Evolutionary conservation across 495 filamentous ascomycete species (phyloP), one percentile per base, ranked within the genome.

Genomic region (Pseudevernia furfuracea): DNA sequence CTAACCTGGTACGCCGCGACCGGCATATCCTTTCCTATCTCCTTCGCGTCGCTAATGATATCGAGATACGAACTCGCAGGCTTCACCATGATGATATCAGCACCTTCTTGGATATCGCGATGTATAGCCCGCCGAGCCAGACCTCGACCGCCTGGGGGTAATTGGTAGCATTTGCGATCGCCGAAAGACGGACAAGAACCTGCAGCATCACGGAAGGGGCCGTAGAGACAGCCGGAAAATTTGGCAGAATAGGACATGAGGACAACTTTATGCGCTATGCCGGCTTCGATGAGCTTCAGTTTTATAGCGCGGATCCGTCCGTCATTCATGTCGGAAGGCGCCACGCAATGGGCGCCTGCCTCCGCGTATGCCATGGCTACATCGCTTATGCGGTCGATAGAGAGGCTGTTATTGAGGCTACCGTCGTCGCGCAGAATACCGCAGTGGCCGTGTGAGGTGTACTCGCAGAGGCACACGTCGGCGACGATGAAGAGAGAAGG

Each of bases 51-150:
- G 60, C 88, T 87, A 68, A 97, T 96, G 70, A 98, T 94, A 74
- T 98, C 95, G 32, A 97, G 80, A 71, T 96, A 97, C 71, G 91
- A 90, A 64, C 87, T 87, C 14, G 94, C 92, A 4, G 94, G 94
- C 77, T 98, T 98, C 49, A 98, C 94, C 95, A 98, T 97, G 71
- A 98, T 96, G 67, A 96, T 91, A 73, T 98, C 94, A 21, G 94
- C 94, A 30, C 94, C 94, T 74, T 98, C 94, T 64, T 80, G 81
- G 56, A 97, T 91, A 71, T 98, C 94, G 65, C 95, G 83, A 46
- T 84, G 76, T 63, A 98, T 97, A 21, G 95, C 95, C 62, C 94
- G 87, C 57, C 93, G 86, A 34, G 94, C 94, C 62, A 98, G 84
- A n/a, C 94, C 94, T 28, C 93, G 85, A 25, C 91, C 94, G 56